phyloP scores from a whole-genome alignment of 2,329 filamentous ascomycete species.

The Didymella segeticola region DNA sequence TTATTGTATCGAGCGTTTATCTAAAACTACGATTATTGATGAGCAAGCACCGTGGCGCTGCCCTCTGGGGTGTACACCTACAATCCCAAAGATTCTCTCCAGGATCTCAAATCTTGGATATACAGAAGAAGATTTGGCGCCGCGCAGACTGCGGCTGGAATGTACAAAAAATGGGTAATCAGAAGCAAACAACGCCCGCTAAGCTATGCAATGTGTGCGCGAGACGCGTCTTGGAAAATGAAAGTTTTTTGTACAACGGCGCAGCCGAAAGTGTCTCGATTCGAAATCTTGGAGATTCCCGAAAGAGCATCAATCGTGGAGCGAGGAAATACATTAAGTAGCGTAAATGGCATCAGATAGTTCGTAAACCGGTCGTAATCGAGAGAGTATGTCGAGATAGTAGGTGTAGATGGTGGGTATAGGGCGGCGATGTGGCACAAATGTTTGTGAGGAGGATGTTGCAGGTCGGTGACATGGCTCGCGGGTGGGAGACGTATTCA shows the following conservation, averaged over 20 bases:
- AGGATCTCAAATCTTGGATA: slow-evolving; percentile 13
- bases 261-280: slow-evolving; percentile 28
- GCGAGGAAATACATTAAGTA: slow-evolving; percentile 20
- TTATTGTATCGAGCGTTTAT: slow-evolving; percentile 3
- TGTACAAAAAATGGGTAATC: slow-evolving; percentile 21
- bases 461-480: slow-evolving; percentile 8
- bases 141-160: slow-evolving; percentile 12
- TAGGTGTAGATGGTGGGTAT: slow-evolving; percentile 6
- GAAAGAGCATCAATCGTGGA: slow-evolving; percentile 21
- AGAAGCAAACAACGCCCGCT: slow-evolving; percentile 41
- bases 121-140: slow-evolving; percentile 8
- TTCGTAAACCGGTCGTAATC: slow-evolving; percentile 31
- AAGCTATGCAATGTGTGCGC: slow-evolving; percentile 37
- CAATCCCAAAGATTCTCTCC: slow-evolving; percentile 5
- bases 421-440: slow-evolving; percentile 7
- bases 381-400: slow-evolving; percentile 17
- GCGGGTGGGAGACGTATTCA: slow-evolving; percentile 16
- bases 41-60: slow-evolving; percentile 12
- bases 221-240: slow-evolving; percentile 19
- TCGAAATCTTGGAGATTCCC: slow-evolving; percentile 26
- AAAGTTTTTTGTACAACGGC: slow-evolving; percentile 34
- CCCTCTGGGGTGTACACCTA: slow-evolving; percentile 2
- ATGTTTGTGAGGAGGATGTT: slow-evolving; percentile 5
- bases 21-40: slow-evolving; percentile 15
- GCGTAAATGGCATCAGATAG: slow-evolving; percentile 11